Conservation (phyloP, 2,329 filamentous ascomycete species). For the Sarocladiaceae sp. region DNA sequence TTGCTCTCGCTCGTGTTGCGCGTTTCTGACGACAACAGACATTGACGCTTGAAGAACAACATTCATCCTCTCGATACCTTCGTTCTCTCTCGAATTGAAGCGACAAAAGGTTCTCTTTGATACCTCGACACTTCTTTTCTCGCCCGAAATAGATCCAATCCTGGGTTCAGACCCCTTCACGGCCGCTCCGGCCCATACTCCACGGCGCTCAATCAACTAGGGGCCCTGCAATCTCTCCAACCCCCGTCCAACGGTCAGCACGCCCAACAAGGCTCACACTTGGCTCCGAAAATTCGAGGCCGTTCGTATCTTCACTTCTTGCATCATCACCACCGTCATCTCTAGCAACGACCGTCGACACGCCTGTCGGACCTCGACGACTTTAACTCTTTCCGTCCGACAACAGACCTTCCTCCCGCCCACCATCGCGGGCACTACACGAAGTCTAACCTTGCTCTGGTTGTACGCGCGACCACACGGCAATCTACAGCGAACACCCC, state of each 20-base stretch:
- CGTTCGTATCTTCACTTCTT: not conserved
- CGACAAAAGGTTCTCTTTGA: too few relatives aligned
- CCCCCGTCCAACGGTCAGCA: not conserved
- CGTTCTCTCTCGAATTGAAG: too few relatives aligned
- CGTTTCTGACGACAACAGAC: too few relatives aligned
- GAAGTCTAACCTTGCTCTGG: not conserved
- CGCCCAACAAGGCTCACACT: not conserved
- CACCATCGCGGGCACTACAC: not conserved
- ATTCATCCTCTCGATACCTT: too few relatives aligned
- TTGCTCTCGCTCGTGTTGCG: too few relatives aligned
- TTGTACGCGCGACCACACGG: not conserved
- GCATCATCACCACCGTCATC: not conserved
- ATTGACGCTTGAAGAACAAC: too few relatives aligned
- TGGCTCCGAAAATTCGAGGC: not conserved
- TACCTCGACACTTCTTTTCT: not conserved
- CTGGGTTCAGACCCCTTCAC: not conserved
- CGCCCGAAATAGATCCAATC: constrained; percentile 6
- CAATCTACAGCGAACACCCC: not conserved
- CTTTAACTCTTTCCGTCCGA: not conserved
- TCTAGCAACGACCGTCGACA: too few relatives aligned
- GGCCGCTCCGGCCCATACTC: not conserved
- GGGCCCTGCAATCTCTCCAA: constrained; percentile 6
- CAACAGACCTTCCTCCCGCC: not conserved
- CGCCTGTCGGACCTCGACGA: too few relatives aligned
- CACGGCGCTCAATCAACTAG: constrained; percentile 2